phyloP scores from a whole-genome alignment of 352 stramenopile genomes.

The Globisporangium echinulatum region DNA sequence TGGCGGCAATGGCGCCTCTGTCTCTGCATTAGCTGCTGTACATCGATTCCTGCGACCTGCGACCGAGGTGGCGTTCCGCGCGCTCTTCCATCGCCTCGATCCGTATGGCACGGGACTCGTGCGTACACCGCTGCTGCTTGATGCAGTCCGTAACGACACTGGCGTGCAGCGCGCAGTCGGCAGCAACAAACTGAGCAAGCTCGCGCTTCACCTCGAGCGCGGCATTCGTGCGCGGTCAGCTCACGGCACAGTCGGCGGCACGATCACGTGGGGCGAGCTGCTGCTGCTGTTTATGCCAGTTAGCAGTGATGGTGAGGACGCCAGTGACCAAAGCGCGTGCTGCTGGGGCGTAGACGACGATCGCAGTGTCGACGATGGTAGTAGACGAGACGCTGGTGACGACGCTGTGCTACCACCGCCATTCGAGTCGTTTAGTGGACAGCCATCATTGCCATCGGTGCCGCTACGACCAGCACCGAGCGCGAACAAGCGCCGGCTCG shows the following conservation, averaged over 20 bases:
- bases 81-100: conserved; percentile 64
- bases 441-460: background rate
- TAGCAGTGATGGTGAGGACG: background rate
- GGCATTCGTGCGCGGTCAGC: conserved; percentile 22
- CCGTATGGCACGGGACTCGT: conserved; percentile 56
- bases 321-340: background rate
- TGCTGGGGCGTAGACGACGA: too few species aligned
- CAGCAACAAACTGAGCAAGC: conserved; percentile 18
- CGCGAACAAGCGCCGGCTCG: conserved; percentile 1
- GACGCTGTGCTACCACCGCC: conserved; percentile 1
- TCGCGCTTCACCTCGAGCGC: conserved; percentile 37
- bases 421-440: background rate
- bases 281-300: conserved; percentile 61
- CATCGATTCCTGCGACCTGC: conserved; percentile 24
- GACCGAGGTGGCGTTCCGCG: conserved; percentile 45
- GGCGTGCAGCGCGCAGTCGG: conserved; percentile 31
- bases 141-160: conserved; percentile 29
- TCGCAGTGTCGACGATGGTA: too few species aligned
- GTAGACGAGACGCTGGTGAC: too few species aligned
- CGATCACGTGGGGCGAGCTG: conserved; percentile 73
- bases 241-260: conserved; percentile 16
- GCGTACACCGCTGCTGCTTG: conserved; percentile 19
- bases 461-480: background rate
- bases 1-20: background rate
- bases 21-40: too few species aligned